A percentile compares a stretch with the other conserved stretches of the same genome.
phyloP scores from a whole-genome alignment of 208 protist genomes.

The Wallacemonas sp. region DNA sequence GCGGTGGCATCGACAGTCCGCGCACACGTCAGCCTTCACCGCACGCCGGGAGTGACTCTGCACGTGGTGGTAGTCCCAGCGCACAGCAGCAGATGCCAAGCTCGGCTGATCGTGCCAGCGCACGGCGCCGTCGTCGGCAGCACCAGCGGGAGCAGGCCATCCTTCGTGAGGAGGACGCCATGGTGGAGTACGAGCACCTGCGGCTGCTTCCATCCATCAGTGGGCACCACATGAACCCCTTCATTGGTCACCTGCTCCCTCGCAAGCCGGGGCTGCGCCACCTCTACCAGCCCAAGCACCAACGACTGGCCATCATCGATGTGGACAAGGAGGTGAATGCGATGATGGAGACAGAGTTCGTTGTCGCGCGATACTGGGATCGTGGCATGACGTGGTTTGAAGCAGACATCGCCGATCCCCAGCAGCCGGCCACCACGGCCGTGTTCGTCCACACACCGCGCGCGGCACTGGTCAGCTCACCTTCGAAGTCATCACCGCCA shows the following conservation, averaged over 20 bases:
- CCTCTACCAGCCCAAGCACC: slow-evolving; percentile 76
- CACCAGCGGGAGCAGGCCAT: not conserved
- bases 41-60: too few relatives aligned
- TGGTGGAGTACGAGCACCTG: slow-evolving; percentile 44
- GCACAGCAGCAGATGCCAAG: too few relatives aligned
- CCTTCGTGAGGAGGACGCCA: slow-evolving; percentile 20
- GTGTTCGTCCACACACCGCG: not conserved
- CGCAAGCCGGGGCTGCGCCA: slow-evolving; percentile 28
- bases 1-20: not conserved
- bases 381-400: slow-evolving; percentile 54
- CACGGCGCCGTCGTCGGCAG: not conserved
- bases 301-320: slow-evolving; percentile 56
- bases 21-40: not conserved
- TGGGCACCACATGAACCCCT: slow-evolving; percentile 33
- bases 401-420: slow-evolving; percentile 3
- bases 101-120: too few relatives aligned
- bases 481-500: too few relatives aligned
- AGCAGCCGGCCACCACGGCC: not conserved
- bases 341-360: slow-evolving; percentile 49
- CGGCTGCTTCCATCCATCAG: slow-evolving; percentile 16
- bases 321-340: slow-evolving; percentile 42
- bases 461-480: too few relatives aligned
- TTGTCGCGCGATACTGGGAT: slow-evolving; percentile 83
- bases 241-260: slow-evolving; percentile 47
- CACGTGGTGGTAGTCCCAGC: too few relatives aligned